Conservation (phyloP, 164 flowering plant genomes). For the Tetracentron sinense region DNA sequence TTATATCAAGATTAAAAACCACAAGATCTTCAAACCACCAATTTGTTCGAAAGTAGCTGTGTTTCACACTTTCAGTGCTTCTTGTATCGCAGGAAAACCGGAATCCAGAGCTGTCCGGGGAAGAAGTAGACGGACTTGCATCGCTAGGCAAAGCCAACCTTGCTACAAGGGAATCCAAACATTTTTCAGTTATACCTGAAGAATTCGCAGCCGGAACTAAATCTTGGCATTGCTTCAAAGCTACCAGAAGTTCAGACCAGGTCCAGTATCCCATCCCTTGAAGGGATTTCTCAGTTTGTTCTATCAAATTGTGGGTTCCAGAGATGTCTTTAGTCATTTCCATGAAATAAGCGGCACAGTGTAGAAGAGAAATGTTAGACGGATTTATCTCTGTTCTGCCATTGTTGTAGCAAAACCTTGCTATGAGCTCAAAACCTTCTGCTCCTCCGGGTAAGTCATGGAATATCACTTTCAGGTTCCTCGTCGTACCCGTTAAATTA, state of each 20-base stretch:
- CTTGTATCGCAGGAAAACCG: constrained; percentile 50
- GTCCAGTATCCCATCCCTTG: constrained; percentile 45
- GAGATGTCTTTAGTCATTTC: constrained; percentile 34
- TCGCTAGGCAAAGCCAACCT: constrained; percentile 28
- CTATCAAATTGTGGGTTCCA: constrained; percentile 25
- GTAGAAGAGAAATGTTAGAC: constrained; percentile 35
- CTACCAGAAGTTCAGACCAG: constrained; percentile 52
- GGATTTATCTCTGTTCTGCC: constrained; percentile 39
- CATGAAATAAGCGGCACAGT: constrained; percentile 45
- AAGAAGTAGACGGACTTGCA: constrained; percentile 34
- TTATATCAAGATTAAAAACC: constrained; percentile 27
- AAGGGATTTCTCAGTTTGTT: constrained; percentile 39
- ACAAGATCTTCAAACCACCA: constrained; percentile 85
- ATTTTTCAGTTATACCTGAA: constrained; percentile 29
- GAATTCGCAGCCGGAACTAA: constrained; percentile 20
- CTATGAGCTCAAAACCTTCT: constrained; percentile 55
- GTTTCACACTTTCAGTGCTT: constrained; percentile 40
- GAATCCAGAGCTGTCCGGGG: constrained; percentile 38
- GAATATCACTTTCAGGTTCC: constrained; percentile 41
- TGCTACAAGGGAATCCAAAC: constrained; percentile 33
- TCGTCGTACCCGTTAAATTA: constrained; percentile 6
- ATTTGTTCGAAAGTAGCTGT: constrained; percentile 20
- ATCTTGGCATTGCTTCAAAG: constrained; percentile 48
- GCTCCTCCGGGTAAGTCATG: constrained; percentile 66
- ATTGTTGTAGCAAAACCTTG: constrained; percentile 57